Conservation (phyloP, 2,329 filamentous ascomycete species). For the Phoma herbarum region DNA sequence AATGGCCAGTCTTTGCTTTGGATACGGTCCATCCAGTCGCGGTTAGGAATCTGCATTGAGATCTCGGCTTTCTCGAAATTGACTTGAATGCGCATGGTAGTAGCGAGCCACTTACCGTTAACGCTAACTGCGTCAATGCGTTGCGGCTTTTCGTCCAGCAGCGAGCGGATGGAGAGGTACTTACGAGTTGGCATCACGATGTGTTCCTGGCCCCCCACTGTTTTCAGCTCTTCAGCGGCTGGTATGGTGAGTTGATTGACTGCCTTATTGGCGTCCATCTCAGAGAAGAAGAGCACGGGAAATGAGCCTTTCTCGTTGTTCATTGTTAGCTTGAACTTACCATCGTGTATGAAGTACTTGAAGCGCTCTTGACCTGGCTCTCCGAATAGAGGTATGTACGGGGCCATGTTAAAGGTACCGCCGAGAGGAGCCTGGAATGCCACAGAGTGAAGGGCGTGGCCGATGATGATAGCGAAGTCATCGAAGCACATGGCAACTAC, state of each 20-base stretch:
- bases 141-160: slow-evolving; percentile 3
- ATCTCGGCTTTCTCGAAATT: slow-evolving; percentile 9
- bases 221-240: not conserved
- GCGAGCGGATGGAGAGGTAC: slow-evolving; percentile 10
- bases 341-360: slow-evolving; percentile 1
- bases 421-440: slow-evolving; percentile 1
- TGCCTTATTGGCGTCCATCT: slow-evolving; percentile 1
- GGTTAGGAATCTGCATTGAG: slow-evolving; percentile 9
- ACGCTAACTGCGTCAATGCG: slow-evolving; percentile 1
- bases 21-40: slow-evolving; percentile 6
- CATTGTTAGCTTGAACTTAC: slow-evolving; percentile 8
- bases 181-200: slow-evolving; percentile 1
- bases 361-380: slow-evolving; percentile 2
- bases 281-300: not conserved
- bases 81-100: slow-evolving; percentile 8
- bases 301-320: not conserved
- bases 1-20: too few species aligned
- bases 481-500: slow-evolving; percentile 17
- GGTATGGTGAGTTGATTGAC: slow-evolving; percentile 10
- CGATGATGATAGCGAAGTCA: slow-evolving; percentile 10
- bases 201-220: not conserved
- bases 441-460: slow-evolving; percentile 6
- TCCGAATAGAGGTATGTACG: slow-evolving; percentile 2
- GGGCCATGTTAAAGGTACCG: not conserved
- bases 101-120: slow-evolving; percentile 12